These are phyloP conservation scores for Podaxis sp. DNA, from an alignment of 768 basidiomycete species.

Conservation along the genomic window DNA sequence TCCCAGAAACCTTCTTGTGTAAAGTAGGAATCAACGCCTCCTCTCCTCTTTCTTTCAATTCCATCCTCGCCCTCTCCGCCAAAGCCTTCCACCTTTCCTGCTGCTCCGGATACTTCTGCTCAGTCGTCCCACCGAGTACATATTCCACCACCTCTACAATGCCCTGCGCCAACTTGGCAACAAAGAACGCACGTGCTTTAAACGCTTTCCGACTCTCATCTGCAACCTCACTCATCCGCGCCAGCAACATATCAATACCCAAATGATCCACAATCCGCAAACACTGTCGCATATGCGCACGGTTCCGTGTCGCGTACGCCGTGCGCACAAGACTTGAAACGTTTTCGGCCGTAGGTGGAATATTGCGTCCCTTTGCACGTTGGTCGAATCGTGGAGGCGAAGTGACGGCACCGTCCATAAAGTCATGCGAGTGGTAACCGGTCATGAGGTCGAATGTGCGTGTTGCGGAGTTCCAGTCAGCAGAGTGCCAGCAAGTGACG, in stretches of 20 bases:
- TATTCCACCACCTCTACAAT: slow-evolving; percentile 36
- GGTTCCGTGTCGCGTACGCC: slow-evolving; percentile 48
- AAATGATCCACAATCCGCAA: slow-evolving; percentile 53
- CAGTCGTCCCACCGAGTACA: slow-evolving; percentile 22
- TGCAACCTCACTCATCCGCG: slow-evolving; percentile 15
- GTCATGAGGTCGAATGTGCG: slow-evolving; percentile 70
- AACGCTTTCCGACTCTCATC: slow-evolving; percentile 25
- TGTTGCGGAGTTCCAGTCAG: slow-evolving; percentile 57
- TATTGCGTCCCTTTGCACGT: slow-evolving; percentile 37
- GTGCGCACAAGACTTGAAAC: slow-evolving; percentile 55
- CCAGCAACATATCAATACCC: slow-evolving; percentile 34
- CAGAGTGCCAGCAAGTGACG: slow-evolving; percentile 55
- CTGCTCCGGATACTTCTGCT: slow-evolving; percentile 20
- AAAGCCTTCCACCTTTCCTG: slow-evolving; percentile 24
- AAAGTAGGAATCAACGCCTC: slow-evolving; percentile 8
- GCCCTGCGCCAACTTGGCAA: slow-evolving; percentile 43
- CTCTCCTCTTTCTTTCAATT: slow-evolving; percentile 1
- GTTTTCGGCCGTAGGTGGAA: slow-evolving; percentile 46
- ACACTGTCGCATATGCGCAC: slow-evolving; percentile 51
- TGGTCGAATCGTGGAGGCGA: slow-evolving; percentile 34
- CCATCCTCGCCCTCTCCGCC: slow-evolving; percentile 12
- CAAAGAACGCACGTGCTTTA: slow-evolving; percentile 37
- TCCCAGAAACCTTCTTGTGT: not conserved
- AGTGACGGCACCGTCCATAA: slow-evolving; percentile 41
- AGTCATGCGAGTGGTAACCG: slow-evolving; percentile 53